Conservation (phyloP, 345 rosid species). For the Lepidium africanum region DNA sequence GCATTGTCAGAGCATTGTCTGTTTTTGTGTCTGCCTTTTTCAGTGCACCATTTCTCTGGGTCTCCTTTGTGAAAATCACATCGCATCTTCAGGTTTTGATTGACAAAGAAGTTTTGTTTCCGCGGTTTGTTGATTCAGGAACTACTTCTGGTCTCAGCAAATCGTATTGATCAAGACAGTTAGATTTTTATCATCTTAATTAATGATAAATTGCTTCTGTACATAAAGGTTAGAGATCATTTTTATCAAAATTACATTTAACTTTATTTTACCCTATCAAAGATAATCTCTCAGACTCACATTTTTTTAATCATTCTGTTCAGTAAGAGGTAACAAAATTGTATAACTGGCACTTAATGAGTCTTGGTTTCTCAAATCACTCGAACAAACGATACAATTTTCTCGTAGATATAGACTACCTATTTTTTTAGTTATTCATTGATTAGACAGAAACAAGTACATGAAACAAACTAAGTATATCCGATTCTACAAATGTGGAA, state of each 20-base stretch:
- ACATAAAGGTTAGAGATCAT: constrained; percentile 5
- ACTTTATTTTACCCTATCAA: not conserved
- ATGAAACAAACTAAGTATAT: no score
- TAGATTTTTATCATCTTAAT: not conserved
- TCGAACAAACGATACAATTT: no score
- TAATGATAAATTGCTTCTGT: not conserved
- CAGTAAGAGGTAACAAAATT: not conserved
- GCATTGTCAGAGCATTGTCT: constrained; percentile 59
- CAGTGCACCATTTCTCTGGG: constrained; percentile 66
- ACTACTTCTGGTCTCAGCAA: constrained; percentile 35
- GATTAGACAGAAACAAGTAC: no score
- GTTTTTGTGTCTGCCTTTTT: constrained; percentile 70
- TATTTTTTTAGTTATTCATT: no score
- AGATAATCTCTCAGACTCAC: not conserved
- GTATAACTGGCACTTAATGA: not conserved
- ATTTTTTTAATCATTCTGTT: not conserved
- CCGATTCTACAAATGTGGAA: no score
- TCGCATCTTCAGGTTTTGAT: constrained; percentile 55
- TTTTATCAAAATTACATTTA: not conserved
- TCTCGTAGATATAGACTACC: no score
- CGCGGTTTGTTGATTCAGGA: constrained; percentile 48
- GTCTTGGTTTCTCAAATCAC: no score
- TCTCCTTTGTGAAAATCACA: constrained; percentile 46
- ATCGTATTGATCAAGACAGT: constrained; percentile 28
- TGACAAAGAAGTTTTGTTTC: constrained; percentile 71